Percentiles rank a stretch among this genome's conserved stretches.
These are phyloP conservation scores for Blastocystis sp. DNA, from an alignment of 352 stramenopile genomes.

Conservation along the genomic window DNA sequence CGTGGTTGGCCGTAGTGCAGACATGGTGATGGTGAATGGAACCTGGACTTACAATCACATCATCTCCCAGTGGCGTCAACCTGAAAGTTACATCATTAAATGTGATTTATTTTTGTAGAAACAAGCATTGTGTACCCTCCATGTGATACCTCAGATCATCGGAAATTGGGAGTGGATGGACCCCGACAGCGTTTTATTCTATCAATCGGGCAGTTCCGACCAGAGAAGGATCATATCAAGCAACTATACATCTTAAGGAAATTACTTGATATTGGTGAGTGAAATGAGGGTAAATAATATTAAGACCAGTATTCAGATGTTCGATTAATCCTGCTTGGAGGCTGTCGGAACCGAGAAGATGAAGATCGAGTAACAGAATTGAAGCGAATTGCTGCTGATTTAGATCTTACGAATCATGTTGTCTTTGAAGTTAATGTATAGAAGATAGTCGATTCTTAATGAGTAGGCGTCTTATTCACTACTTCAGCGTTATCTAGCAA, in stretches of 20 bases:
- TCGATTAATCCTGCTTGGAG: constrained; percentile 90
- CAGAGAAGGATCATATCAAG: constrained; percentile 93
- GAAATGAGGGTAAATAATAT: not conserved
- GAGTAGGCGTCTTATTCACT: constrained; percentile 85
- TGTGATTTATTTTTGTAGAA: constrained; percentile 8
- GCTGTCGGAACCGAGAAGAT: constrained; percentile 89
- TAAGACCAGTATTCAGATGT: constrained; percentile 73
- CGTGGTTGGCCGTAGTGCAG: constrained; percentile 79
- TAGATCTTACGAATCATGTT: constrained; percentile 81
- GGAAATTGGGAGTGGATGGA: not conserved
- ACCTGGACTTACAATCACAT: constrained; percentile 95
- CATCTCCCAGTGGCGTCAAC: constrained; percentile 82
- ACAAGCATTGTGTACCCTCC: constrained; percentile 85
- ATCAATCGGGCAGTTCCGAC: constrained; percentile 94
- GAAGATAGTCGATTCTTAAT: not conserved
- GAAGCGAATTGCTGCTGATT: constrained; percentile 76
- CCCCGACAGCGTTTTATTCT: constrained; percentile 80
- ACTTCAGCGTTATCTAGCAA: constrained; percentile 82
- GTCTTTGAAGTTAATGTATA: constrained; percentile 84
- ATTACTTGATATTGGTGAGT: constrained; percentile 57
- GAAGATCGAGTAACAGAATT: constrained; percentile 82
- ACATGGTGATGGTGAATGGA: constrained; percentile 94
- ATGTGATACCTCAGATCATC: constrained; percentile 81
- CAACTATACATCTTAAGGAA: constrained; percentile 71
- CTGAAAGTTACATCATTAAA: constrained; percentile 30